Evolutionary conservation across 495 filamentous ascomycete species (phyloP).

Genomic region (Aspergillus leporis): DNA sequence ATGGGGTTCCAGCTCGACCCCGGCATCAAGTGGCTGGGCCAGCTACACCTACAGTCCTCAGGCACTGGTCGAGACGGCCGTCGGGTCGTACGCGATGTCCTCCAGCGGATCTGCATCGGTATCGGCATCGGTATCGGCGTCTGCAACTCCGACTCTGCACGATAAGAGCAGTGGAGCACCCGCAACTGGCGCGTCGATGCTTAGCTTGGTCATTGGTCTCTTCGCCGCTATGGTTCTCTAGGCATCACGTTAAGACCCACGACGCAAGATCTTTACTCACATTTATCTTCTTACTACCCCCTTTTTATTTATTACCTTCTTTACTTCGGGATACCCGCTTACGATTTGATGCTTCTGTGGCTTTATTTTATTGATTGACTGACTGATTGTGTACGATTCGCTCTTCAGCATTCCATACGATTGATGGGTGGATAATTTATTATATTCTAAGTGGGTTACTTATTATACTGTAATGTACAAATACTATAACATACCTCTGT

Average conservation of each 20-base stretch:
- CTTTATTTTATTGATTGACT: conserved; percentile 21
- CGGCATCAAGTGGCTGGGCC: conserved; percentile 2
- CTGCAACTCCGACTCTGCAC: neutral
- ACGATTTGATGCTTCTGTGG: conserved; percentile 14
- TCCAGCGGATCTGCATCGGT: neutral
- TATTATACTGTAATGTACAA: neutral
- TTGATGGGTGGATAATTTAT: neutral
- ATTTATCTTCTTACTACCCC: conserved; percentile 26
- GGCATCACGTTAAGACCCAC: neutral
- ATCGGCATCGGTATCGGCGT: neutral
- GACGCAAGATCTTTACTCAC: conserved; percentile 16
- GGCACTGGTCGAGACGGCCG: conserved; percentile 4
- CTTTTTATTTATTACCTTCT: conserved; percentile 20
- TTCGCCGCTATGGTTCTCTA: conserved; percentile 23
- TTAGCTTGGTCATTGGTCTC: conserved; percentile 31
- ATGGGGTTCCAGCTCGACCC: conserved; percentile 23
- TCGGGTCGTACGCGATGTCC: conserved; percentile 13
- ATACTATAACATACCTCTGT: neutral
- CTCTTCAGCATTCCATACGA: neutral
- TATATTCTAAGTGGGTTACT: neutral
- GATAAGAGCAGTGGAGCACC: conserved; percentile 23
- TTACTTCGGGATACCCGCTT: conserved; percentile 30
- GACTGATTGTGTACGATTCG: conserved; percentile 13
- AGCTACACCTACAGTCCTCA: conserved; percentile 10
- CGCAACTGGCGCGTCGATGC: conserved; percentile 24